These are phyloP conservation scores for Botrytis elliptica DNA, from an alignment of 2,329 filamentous ascomycete species.

Conservation along the genomic window DNA sequence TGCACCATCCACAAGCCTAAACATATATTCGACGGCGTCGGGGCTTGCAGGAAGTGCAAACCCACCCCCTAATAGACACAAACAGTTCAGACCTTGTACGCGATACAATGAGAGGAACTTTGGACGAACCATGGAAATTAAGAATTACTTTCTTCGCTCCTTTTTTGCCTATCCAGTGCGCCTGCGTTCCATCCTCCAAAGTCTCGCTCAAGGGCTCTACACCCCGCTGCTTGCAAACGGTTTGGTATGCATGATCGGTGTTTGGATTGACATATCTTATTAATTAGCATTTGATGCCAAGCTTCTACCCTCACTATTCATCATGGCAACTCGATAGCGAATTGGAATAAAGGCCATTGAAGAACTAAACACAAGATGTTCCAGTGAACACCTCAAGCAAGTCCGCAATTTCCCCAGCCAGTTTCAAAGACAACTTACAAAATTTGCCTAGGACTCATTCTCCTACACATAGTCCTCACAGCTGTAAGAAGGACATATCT, in stretches of 20 bases:
- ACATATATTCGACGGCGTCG: conserved; percentile 47
- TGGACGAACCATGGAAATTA: conserved; percentile 46
- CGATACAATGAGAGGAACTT: not conserved
- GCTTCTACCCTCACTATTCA: not conserved
- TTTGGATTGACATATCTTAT: conserved; percentile 27
- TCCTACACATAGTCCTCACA: conserved; percentile 24
- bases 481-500: conserved; percentile 30
- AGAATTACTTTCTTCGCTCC: conserved; percentile 44
- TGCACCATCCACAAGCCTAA: conserved; percentile 33
- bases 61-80: conserved; percentile 49
- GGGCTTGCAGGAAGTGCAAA: conserved; percentile 50
- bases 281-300: conserved; percentile 5
- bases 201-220: conserved; percentile 31
- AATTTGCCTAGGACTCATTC: conserved; percentile 27
- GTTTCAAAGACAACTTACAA: conserved; percentile 26
- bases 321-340: not conserved
- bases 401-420: not conserved
- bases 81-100: not conserved
- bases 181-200: conserved; percentile 43
- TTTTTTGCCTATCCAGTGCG: conserved; percentile 48
- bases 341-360: not conserved
- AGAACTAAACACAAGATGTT: not conserved
- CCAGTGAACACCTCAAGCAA: not conserved
- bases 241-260: conserved; percentile 32
- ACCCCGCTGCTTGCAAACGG: conserved; percentile 31